A percentile compares a stretch with the other conserved stretches of the same genome.
Evolutionary conservation across 2,329 filamentous ascomycete genomes (phyloP).

Genomic region (Fusarium brachygibbosum): DNA sequence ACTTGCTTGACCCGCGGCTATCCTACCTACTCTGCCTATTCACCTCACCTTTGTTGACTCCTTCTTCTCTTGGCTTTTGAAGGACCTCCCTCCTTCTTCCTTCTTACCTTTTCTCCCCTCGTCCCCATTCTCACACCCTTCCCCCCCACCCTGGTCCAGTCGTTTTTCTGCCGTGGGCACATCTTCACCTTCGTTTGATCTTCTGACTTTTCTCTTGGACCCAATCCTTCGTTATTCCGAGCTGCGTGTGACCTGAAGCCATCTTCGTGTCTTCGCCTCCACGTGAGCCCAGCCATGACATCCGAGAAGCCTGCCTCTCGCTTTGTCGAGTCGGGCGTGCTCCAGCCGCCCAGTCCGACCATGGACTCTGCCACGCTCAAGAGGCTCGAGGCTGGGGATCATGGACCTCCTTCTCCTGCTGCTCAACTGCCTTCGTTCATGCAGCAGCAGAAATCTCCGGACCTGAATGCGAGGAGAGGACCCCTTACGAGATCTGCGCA

Average conservation of each 20-base stretch:
- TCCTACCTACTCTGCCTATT: conserved; percentile 6
- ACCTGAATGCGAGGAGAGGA: background rate
- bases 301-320: conserved; percentile 43
- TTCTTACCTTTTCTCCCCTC: background rate
- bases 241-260: background rate
- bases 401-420: background rate
- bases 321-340: conserved; percentile 40
- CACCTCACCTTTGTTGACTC: conserved; percentile 11
- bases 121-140: conserved; percentile 16
- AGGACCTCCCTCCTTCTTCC: conserved; percentile 1
- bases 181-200: conserved; percentile 14
- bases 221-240: background rate
- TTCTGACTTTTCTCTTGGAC: background rate
- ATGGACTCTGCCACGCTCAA: conserved; percentile 36
- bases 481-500: conserved; percentile 37
- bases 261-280: conserved; percentile 3
- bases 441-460: background rate
- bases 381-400: conserved; percentile 37
- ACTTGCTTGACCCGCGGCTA: conserved; percentile 25
- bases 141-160: background rate
- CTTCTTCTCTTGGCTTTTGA: conserved; percentile 18
- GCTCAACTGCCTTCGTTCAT: background rate
- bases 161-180: conserved; percentile 9
- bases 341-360: conserved; percentile 37
- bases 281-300: conserved; percentile 15